These are phyloP conservation scores for Paecilomyces fulvus DNA, from an alignment of 2,329 filamentous ascomycete genomes.

Conservation along the genomic window DNA sequence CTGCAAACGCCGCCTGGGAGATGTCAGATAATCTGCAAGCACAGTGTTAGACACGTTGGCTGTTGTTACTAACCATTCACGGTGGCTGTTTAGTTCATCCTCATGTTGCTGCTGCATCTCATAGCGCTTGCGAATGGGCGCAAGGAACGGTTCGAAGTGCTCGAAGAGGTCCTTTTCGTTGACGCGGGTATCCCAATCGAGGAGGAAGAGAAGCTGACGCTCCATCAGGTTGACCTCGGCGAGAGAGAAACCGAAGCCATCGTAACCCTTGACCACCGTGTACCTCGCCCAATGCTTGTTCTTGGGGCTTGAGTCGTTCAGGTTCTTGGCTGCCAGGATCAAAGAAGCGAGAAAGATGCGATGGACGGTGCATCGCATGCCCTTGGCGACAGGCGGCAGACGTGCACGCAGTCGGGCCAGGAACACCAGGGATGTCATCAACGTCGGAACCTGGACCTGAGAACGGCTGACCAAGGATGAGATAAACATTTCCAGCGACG, in stretches of 20 bases:
- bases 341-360: conserved; percentile 77
- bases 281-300: conserved; percentile 99
- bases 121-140: conserved; percentile 61
- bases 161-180: conserved; percentile 75
- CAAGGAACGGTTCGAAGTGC: conserved; percentile 81
- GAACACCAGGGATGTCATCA: conserved; percentile 96
- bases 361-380: conserved; percentile 92
- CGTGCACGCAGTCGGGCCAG: conserved; percentile 73
- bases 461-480: conserved; percentile 81
- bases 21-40: not conserved
- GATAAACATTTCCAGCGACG: conserved; percentile 85
- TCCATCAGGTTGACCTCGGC: conserved; percentile 99
- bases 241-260: conserved; percentile 80
- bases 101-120: conserved; percentile 46
- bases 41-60: not conserved
- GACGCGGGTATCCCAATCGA: conserved; percentile 91
- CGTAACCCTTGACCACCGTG: conserved; percentile 64
- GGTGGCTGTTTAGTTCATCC: conserved; percentile 33
- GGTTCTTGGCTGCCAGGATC: conserved; percentile 78
- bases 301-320: conserved; percentile 97
- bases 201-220: conserved; percentile 89
- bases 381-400: conserved; percentile 89
- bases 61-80: conserved; percentile 22
- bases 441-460: conserved; percentile 91
- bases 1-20: conserved; percentile 21